Evolutionary conservation across 139 green algal genomes (phyloP).

Genomic region (Pleodorina starrii): DNA sequence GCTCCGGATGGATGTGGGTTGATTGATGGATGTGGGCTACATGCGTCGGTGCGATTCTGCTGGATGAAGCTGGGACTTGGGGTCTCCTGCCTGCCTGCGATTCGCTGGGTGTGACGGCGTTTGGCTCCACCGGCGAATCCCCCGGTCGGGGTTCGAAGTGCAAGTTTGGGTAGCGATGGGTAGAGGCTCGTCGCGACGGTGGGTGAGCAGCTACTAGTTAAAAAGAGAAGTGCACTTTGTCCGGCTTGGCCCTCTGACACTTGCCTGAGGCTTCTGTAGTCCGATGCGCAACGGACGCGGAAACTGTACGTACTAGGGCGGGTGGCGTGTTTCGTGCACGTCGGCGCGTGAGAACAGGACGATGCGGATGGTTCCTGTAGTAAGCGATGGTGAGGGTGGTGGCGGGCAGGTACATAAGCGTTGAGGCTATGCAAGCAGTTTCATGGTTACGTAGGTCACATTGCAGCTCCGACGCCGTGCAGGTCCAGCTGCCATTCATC

Average conservation of each 20-base stretch:
- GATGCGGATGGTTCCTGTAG: background rate
- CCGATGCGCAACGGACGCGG: background rate
- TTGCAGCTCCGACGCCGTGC: background rate
- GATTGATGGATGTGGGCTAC: slow-evolving; percentile 1
- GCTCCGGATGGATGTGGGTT: background rate
- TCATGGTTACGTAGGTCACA: background rate
- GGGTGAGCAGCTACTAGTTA: background rate
- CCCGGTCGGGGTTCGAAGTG: background rate
- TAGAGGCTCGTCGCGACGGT: background rate
- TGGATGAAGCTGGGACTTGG: slow-evolving; percentile 3
- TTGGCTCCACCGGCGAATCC: background rate
- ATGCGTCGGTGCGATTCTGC: background rate
- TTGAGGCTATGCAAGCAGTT: background rate
- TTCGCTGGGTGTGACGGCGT: background rate
- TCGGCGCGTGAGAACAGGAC: background rate
- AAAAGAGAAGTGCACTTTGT: background rate
- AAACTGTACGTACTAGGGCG: background rate
- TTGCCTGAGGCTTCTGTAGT: background rate
- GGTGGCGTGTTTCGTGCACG: background rate
- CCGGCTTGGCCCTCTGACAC: too few relatives aligned
- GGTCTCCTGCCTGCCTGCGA: background rate
- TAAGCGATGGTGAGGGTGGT: background rate
- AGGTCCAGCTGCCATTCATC: background rate
- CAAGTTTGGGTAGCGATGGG: background rate
- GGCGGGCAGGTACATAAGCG: slow-evolving; percentile 5